These are phyloP conservation scores for Trichoderma virens DNA, from an alignment of 495 filamentous ascomycete species.

Conservation along the genomic window DNA sequence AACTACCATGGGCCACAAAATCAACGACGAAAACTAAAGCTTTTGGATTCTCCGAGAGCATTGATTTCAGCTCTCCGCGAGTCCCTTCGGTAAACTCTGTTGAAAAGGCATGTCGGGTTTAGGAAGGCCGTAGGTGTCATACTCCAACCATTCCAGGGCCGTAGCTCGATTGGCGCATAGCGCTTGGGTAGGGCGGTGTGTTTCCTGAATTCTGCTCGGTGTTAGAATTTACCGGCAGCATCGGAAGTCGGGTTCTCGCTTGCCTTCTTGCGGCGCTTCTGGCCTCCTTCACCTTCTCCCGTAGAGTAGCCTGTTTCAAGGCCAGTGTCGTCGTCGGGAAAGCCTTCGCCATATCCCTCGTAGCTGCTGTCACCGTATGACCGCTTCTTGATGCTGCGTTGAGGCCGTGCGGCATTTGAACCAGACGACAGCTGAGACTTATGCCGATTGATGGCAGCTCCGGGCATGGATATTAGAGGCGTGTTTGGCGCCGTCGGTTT, in stretches of 20 bases:
- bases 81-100: neutral
- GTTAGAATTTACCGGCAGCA: conserved; percentile 4
- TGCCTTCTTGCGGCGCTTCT: conserved; percentile 50
- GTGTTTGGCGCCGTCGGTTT: conserved; percentile 38
- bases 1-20: neutral
- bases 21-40: neutral
- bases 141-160: conserved; percentile 33
- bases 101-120: neutral
- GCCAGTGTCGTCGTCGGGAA: conserved; percentile 40
- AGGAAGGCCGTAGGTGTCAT: conserved; percentile 12
- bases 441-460: conserved; percentile 13
- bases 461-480: conserved; percentile 23
- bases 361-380: conserved; percentile 48
- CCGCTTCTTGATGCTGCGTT: conserved; percentile 42
- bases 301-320: conserved; percentile 42
- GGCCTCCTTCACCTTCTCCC: conserved; percentile 38
- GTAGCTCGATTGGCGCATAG: conserved; percentile 31
- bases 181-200: conserved; percentile 18
- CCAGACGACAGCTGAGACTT: conserved; percentile 22
- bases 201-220: neutral
- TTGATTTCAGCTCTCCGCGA: neutral
- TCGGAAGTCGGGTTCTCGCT: conserved; percentile 13
- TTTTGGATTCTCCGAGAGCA: neutral
- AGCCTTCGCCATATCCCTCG: conserved; percentile 51
- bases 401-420: conserved; percentile 24